Evolutionary conservation across 2,329 filamentous ascomycete genomes (phyloP), one percentile per base, ranked within the genome.

Genomic region (Ascochyta viciae-villosae): DNA sequence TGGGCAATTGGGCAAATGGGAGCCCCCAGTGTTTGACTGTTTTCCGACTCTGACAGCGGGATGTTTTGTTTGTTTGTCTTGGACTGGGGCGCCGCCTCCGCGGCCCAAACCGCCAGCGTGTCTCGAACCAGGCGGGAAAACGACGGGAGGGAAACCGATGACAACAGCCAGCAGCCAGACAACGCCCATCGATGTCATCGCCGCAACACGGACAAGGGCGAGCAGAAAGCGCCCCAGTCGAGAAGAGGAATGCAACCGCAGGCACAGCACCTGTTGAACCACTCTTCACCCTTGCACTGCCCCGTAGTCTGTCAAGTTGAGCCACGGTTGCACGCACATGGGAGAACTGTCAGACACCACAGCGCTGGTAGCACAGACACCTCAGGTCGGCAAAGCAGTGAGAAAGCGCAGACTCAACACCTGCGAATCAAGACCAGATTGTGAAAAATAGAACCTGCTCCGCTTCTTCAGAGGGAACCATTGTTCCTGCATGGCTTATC

Each of bases 401-500:
- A 49, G 48, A 43, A 43, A 39, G 45, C 40, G 50, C 44, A 48
- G 24, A 27, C 26, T 48, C 44, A 50, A 50, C 45, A 44, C 34
- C 31, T 54, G 50, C 50, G 34, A 39, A 48, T 34, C n/a, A 37
- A 49, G 42, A 57, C 43, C 34, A 41, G 27, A 19, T 38, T 10
- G 40, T 46, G 41, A 42, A 29, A 23, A 27, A 46, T 31, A 31
- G 29, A 6, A 31, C 10, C 54, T 44, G 45, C 42, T 41, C 35
- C 26, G 46, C 40, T 9, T 35, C 9, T 22, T 16, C 24, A 56
- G 53, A 55, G 56, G 44, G 50, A 57, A 61, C 59, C 41, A 43
- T 44, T 64, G 64, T 65, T 66, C 62, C 65, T 71, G 66, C 64
- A 62, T 62, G 39, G 62, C 60, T 67, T 66, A 64, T 50, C 61